Evolutionary conservation across 129 eudicot genomes (phyloP), one percentile per base, ranked within the genome.

Genomic region (Artemisia argyi): DNA sequence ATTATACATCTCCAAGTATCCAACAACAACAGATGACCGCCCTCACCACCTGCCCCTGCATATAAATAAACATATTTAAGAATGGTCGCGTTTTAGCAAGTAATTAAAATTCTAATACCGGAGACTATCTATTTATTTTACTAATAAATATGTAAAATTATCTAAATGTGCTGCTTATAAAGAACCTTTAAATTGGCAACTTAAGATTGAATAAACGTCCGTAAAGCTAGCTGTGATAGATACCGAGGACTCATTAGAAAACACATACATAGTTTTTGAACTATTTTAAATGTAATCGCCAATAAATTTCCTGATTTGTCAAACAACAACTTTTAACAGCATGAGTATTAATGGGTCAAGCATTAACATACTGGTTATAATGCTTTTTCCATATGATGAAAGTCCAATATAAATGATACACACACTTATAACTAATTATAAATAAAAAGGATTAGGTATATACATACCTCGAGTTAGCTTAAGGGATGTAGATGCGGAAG

Each of bases 401-500:
- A 39, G 17, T 15, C 3, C 17, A 11, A 17, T 17, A 20, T 57
- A 13, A 39, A 46, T 19, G 14, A 9, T 57, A n/a, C 48, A n/a
- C n/a, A n/a, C 48, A 9, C 17, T 59, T 47, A 4, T 59, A 39
- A 59, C 1, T 46, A 49, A 59, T 7, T 8, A 3, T 16, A 26
- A 6, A 18, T 18, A 66, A 26, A 22, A 67, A 14, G 44, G 52
- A 15, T 69, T 20, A 4, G 48, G 48, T 50, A 20, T 32, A 62
- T 60, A 62, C 54, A 2, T 17, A 76, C 81, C 72, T 71, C 2
- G 2, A 42, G 42, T 20, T 77, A 20, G 70, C 20, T 11, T 75
- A 8, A 56, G 96, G 83, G 69, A 89, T 86, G 76, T 79, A 86
- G 53, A 88, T 58, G 75, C 88, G 71, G 61, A 68, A 11, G 44